Conservation (phyloP, 129 eudicot species). For the Smallanthus sonchifolius region DNA sequence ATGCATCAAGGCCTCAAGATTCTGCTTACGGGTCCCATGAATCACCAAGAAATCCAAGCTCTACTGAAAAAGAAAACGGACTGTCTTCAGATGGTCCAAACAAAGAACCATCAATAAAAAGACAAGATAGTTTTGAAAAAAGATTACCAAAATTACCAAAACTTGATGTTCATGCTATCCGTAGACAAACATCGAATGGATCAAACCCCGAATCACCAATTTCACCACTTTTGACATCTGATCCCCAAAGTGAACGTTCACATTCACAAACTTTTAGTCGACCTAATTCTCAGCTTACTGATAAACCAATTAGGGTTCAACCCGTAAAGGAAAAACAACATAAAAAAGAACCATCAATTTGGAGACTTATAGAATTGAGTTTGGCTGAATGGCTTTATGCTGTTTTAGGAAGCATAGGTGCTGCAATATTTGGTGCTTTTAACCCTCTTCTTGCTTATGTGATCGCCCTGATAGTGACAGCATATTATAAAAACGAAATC, state of each 20-base stretch:
- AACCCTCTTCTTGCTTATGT: conserved; percentile 94
- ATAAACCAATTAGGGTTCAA: conserved; percentile 36
- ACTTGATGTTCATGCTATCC: conserved; percentile 66
- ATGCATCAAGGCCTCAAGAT: conserved; percentile 59
- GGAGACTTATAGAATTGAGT: conserved; percentile 97
- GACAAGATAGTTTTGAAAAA: conserved; percentile 96
- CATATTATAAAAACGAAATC: conserved; percentile 55
- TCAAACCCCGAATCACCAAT: conserved; percentile 96
- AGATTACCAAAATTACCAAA: conserved; percentile 87
- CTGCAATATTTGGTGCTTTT: conserved; percentile 90
- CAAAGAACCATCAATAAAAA: conserved; percentile 76
- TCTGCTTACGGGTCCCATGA: conserved; percentile 60
- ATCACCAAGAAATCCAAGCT: conserved; percentile 71
- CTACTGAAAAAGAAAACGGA: conserved; percentile 80
- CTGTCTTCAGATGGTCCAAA: conserved; percentile 41
- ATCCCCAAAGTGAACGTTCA: conserved; percentile 86
- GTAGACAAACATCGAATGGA: conserved; percentile 55
- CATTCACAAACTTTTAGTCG: conserved; percentile 96
- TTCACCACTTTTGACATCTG: conserved; percentile 95
- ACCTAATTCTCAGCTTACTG: conserved; percentile 63
- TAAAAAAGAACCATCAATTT: conserved; percentile 68
- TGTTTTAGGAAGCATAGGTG: conserved; percentile 87
- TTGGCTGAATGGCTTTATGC: conserved; percentile 98
- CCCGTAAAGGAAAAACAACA: conserved; percentile 42
- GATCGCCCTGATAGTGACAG: conserved; percentile 68